phyloP scores from a whole-genome alignment of 208 protist species.

The Trypanosoma scelopori region DNA sequence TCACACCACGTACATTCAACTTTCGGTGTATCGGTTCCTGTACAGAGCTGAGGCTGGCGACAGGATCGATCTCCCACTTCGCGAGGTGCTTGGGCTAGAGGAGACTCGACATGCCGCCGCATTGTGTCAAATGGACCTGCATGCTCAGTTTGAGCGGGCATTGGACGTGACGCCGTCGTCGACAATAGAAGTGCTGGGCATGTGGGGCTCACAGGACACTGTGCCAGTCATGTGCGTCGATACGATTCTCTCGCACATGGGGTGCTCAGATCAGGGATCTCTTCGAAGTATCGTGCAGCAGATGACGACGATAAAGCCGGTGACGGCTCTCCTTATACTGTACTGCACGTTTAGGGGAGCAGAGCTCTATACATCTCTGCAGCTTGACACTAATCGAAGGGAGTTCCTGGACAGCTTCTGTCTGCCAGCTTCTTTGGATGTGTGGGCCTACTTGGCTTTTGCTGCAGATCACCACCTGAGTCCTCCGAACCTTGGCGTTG shows the following conservation, averaged over 20 bases:
- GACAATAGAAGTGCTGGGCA: constrained; percentile 22
- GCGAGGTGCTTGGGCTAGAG: constrained; percentile 41
- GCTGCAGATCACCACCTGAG: constrained; percentile 57
- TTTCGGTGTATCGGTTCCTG: constrained; percentile 23
- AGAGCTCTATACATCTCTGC: constrained; percentile 11
- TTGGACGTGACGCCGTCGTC: constrained; percentile 37
- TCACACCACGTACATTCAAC: constrained; percentile 33
- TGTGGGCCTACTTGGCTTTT: constrained; percentile 54
- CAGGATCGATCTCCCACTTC: constrained; percentile 32
- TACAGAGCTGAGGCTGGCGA: constrained; percentile 10
- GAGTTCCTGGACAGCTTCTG: constrained; percentile 53
- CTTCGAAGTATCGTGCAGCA: constrained; percentile 34
- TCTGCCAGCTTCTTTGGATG: constrained; percentile 35
- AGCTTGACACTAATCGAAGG: constrained; percentile 29
- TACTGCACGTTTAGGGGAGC: constrained; percentile 41
- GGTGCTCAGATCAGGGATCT: constrained; percentile 31
- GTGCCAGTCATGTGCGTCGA: constrained; percentile 51
- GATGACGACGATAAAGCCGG: constrained; percentile 34
- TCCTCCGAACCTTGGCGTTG: constrained; percentile 11
- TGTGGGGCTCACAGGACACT: constrained; percentile 34
- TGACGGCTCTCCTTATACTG: constrained; percentile 56
- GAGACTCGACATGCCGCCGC: constrained; percentile 19
- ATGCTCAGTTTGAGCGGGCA: constrained; percentile 22
- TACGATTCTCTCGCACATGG: constrained; percentile 38
- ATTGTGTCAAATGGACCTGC: constrained; percentile 34